These are phyloP conservation scores for Sclerotinia spermophila DNA, from an alignment of 2,329 filamentous ascomycete genomes.

Conservation along the genomic window DNA sequence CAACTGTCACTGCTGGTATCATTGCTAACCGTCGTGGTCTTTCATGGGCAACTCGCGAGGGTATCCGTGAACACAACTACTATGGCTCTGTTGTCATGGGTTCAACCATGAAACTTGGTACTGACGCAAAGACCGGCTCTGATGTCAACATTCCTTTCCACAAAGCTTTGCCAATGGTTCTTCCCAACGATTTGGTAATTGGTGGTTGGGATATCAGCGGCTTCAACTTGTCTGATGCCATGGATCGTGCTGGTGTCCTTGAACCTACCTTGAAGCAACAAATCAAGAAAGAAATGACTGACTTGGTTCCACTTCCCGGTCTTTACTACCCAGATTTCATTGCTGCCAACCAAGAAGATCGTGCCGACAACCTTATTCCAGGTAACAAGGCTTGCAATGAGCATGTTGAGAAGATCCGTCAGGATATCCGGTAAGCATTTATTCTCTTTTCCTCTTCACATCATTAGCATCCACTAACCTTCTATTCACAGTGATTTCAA, in stretches of 20 bases:
- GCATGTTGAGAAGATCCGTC: conserved; percentile 88
- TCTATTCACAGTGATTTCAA: conserved; percentile 71
- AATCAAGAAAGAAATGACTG: conserved; percentile 89
- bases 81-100: conserved; percentile 97
- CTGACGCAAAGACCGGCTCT: conserved; percentile 74
- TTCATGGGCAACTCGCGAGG: conserved; percentile 91
- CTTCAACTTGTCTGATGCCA: conserved; percentile 83
- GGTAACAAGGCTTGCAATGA: conserved; percentile 80
- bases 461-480: not conserved
- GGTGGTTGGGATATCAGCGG: conserved; percentile 97
- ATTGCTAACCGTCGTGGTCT: conserved; percentile 87
- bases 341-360: conserved; percentile 94
- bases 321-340: conserved; percentile 99
- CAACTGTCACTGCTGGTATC: conserved; percentile 94
- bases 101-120: conserved; percentile 94
- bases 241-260: conserved; percentile 93
- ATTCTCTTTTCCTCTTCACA: too few species aligned
- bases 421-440: conserved; percentile 72
- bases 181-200: conserved; percentile 91
- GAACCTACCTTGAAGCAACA: conserved; percentile 90
- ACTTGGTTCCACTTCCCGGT: conserved; percentile 83
- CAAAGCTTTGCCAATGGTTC: conserved; percentile 90
- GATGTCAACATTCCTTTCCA: conserved; percentile 98
- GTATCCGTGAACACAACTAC: conserved; percentile 83
- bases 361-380: conserved; percentile 84